These are phyloP conservation scores for Cladosporium oxysporum DNA, from an alignment of 2,329 filamentous ascomycete genomes.

Conservation along the genomic window DNA sequence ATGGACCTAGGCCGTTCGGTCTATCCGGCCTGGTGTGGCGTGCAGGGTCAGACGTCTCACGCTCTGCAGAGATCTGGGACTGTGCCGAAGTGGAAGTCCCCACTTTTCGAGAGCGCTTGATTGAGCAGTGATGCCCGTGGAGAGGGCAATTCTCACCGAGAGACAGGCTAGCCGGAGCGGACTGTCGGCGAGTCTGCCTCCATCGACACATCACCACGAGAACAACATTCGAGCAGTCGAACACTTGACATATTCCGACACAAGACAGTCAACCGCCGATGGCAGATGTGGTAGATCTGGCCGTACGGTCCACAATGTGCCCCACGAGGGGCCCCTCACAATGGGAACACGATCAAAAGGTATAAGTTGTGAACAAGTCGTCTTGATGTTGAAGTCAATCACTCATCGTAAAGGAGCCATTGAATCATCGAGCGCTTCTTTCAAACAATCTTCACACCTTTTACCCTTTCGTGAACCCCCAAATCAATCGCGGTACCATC, in stretches of 20 bases:
- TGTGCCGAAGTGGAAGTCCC: neutral
- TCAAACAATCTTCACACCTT: neutral
- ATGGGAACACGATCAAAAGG: neutral
- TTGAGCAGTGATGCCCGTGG: neutral
- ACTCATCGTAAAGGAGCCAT: neutral
- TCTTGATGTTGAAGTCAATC: neutral
- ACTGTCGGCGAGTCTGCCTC: neutral
- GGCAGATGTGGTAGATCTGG: neutral
- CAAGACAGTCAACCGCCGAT: neutral
- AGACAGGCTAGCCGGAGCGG: neutral
- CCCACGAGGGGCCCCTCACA: neutral
- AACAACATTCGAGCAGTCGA: neutral
- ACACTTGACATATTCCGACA: neutral
- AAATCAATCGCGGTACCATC: neutral
- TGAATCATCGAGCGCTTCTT: neutral
- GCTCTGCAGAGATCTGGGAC: neutral
- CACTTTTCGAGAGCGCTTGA: neutral
- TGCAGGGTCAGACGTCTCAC: neutral
- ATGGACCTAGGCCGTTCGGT: neutral
- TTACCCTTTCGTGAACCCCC: neutral
- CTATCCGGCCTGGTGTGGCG: neutral
- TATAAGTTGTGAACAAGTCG: slow-evolving; percentile 3
- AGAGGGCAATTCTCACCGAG: slow-evolving; percentile 1
- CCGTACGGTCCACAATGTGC: slow-evolving; percentile 3
- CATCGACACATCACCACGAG: neutral